These are phyloP conservation scores for Suillus discolor DNA, from an alignment of 768 basidiomycete species.

Conservation along the genomic window DNA sequence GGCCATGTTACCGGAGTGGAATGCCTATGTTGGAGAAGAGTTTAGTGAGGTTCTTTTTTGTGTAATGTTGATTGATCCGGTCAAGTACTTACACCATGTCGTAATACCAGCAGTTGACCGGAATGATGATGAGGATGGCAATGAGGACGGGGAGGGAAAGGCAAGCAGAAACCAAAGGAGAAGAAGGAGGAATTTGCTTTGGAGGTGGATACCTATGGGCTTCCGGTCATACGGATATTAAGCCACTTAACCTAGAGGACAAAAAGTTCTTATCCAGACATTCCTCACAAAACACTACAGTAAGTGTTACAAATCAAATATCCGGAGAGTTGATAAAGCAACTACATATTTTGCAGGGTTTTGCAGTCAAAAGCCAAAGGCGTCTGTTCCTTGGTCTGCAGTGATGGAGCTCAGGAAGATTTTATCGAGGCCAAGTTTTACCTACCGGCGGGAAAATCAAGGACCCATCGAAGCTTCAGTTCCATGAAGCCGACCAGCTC, in stretches of 20 bases:
- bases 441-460: background rate
- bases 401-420: background rate
- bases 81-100: background rate
- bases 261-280: too few relatives aligned
- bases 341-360: background rate
- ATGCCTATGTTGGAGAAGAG: background rate
- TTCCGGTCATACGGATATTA: background rate
- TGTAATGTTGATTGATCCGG: background rate
- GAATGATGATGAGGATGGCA: background rate
- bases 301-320: background rate
- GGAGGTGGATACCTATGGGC: background rate
- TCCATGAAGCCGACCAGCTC: background rate
- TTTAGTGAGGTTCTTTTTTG: background rate
- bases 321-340: background rate
- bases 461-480: background rate
- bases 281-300: slow-evolving; percentile 1
- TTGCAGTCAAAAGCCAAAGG: background rate
- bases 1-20: too few relatives aligned
- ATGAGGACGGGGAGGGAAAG: background rate
- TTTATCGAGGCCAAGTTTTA: background rate
- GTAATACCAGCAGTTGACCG: background rate
- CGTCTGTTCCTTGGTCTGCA: background rate
- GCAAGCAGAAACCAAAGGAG: background rate
- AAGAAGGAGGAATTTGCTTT: background rate
- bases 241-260: too few relatives aligned